Percentiles rank a stretch among this genome's conserved stretches.
phyloP scores from a whole-genome alignment of 2,329 filamentous ascomycete genomes.

The Sclerotinia borealis region DNA sequence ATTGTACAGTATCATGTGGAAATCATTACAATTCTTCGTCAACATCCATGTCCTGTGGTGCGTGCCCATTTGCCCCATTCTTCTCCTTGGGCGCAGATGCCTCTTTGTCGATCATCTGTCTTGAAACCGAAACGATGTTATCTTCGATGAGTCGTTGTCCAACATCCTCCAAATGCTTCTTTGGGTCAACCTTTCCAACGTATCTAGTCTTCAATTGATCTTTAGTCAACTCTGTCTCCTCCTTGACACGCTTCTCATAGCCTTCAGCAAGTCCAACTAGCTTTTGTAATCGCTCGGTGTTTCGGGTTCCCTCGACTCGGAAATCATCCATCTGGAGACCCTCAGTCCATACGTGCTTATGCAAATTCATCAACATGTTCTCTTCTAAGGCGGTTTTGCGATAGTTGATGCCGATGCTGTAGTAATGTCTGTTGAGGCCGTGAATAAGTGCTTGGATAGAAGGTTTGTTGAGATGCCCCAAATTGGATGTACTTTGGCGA shows the following conservation, averaged over 20 bases:
- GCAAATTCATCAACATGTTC: constrained; percentile 99
- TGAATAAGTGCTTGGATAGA: constrained; percentile 99
- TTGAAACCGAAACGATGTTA: constrained; percentile 96
- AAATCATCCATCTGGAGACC: constrained; percentile 97
- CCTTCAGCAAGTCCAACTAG: constrained; percentile 87
- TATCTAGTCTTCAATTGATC: constrained; percentile 98
- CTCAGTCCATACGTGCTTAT: constrained; percentile 99
- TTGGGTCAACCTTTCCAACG: constrained; percentile 96
- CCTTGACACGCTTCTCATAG: constrained; percentile 98
- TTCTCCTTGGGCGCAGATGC: constrained; percentile 80
- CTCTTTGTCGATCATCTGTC: constrained; percentile 99
- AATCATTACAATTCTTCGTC: constrained; percentile 34
- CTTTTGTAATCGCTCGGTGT: constrained; percentile 81
- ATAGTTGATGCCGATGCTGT: constrained; percentile 98
- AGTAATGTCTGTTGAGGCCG: constrained; percentile 97
- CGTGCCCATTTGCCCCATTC: constrained; percentile 40
- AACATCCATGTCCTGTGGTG: constrained; percentile 31
- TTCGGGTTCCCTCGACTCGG: constrained; percentile 72
- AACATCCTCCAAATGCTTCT: constrained; percentile 97
- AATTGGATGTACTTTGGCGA: constrained; percentile 92
- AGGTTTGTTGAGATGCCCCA: constrained; percentile 97
- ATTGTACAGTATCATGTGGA: constrained; percentile 41
- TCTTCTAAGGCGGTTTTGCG: constrained; percentile 95
- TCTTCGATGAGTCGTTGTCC: constrained; percentile 97
- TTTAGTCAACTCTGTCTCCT: constrained; percentile 94